Percentiles rank a stretch among this genome's conserved stretches.
These are phyloP conservation scores for Pythium grandisporangium DNA, from an alignment of 352 stramenopile genomes.

Conservation along the genomic window DNA sequence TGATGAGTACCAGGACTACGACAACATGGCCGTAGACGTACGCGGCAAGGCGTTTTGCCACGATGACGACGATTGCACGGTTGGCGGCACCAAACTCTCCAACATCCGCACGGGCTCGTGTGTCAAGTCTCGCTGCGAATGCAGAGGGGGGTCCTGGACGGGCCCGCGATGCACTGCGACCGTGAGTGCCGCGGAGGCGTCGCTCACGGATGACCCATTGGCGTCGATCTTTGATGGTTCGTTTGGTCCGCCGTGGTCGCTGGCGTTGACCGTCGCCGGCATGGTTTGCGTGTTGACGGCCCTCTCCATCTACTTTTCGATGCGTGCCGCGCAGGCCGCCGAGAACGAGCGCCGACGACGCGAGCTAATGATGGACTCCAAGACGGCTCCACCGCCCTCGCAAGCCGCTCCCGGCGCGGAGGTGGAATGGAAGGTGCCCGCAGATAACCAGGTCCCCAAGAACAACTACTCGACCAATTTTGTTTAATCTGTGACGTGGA, in stretches of 20 bases:
- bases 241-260: neutral
- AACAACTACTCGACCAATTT: conserved; percentile 16
- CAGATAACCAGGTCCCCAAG: conserved; percentile 5
- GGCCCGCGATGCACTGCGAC: conserved; percentile 10
- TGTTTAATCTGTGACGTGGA: conserved; percentile 4
- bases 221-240: neutral
- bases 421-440: too few species aligned
- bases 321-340: conserved; percentile 7
- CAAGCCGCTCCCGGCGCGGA: conserved; percentile 8
- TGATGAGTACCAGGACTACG: conserved; percentile 56
- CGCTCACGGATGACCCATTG: neutral
- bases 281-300: neutral
- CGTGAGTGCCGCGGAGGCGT: conserved; percentile 9
- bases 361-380: conserved; percentile 13
- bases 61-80: conserved; percentile 46
- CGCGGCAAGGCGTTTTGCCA: conserved; percentile 49
- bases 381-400: conserved; percentile 11
- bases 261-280: neutral
- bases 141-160: neutral
- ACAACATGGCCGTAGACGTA: conserved; percentile 55
- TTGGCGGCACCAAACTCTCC: conserved; percentile 14
- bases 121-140: conserved; percentile 12
- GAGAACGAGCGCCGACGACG: conserved; percentile 8
- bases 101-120: conserved; percentile 15
- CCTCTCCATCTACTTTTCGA: neutral